Evolutionary conservation across 768 basidiomycete genomes (phyloP).

Genomic region (Vishniacozyma victoriae): DNA sequence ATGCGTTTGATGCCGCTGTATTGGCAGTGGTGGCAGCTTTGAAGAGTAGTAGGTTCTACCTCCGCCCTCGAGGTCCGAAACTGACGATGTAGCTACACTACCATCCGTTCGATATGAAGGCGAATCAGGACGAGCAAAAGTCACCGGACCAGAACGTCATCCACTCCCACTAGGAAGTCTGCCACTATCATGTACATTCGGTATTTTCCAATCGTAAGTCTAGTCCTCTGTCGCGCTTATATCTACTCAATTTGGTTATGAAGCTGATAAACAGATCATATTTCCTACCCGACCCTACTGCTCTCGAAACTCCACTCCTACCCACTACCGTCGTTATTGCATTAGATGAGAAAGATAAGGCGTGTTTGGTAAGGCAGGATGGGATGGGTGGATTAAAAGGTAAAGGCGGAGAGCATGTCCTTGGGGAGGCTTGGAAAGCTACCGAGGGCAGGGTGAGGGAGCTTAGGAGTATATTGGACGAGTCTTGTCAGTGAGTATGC

Average conservation of each 20-base stretch:
- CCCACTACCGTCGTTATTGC: constrained; percentile 54
- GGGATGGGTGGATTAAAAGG: constrained; percentile 35
- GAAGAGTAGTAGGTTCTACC: constrained; percentile 64
- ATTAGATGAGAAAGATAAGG: constrained; percentile 25
- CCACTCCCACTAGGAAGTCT: constrained; percentile 30
- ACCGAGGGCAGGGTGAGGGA: constrained; percentile 26
- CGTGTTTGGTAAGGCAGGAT: constrained; percentile 35
- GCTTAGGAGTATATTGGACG: constrained; percentile 30
- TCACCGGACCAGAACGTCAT: constrained; percentile 50
- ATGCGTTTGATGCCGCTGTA: constrained; percentile 83
- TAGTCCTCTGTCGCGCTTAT: neutral
- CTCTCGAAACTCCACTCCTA: constrained; percentile 84
- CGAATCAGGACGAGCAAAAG: constrained; percentile 60
- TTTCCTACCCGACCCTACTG: constrained; percentile 66
- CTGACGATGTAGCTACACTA: constrained; percentile 55
- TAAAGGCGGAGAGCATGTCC: constrained; percentile 35
- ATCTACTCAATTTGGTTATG: neutral
- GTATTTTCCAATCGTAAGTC: constrained; percentile 72
- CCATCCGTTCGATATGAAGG: constrained; percentile 68
- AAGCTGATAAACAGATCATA: constrained; percentile 51
- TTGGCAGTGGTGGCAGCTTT: constrained; percentile 82
- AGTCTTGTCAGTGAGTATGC: too few species aligned
- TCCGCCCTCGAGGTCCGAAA: neutral
- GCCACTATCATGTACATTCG: constrained; percentile 59
- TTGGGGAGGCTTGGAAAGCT: constrained; percentile 34